Base-by-base conservation (phyloP, 2,329 filamentous ascomycete genomes). In the Grosmannia clavigera region DNA sequence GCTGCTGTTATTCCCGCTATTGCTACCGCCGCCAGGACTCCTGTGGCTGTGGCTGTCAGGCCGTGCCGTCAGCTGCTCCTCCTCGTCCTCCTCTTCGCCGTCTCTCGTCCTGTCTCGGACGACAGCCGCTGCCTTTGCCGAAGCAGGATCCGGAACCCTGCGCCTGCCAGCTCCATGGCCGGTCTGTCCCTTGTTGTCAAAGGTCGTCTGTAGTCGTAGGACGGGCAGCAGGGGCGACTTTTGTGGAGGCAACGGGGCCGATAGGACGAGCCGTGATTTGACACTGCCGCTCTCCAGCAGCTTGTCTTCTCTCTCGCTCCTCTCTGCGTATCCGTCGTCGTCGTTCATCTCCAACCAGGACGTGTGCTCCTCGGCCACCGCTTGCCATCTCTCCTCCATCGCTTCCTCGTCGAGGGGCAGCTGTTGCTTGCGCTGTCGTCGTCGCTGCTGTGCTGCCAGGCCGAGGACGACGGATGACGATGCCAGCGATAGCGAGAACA, bases 121-220 rank as follows among this genome's bases (percentile, higher is more conserved):
- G 5, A 5, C 31, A 3, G 9, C 19, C 16, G 27, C 19, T 25
- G 5, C 52, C 25, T 55, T 55, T 3, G 52, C 38, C 38, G 14
- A 16, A 6, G 12, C 40, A 6, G 40, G 6, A n/a, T 46, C 43
- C 7, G 19, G 43, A 9, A 5, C 43, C 19, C 22, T 46, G 14
- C 43, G 5, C 16, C 43, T 46, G 7, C 2, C 19, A 5, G 16
- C 3, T 19, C 5, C 25, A 12, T 25, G 25, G 25, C 16, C 50
- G 5, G 50, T 11, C 9, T 7, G 50, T 9, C 27, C 64, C 46
- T 64, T 60, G 25, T 66, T 19, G 43, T 46, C 66, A 61, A 79
- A 78, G 25, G 67, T 73, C 5, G 77, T 80, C 59, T 78, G 74
- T 55, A 79, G 68, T 63, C 74, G 76, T 4, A 78, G 66, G 1